phyloP scores from a whole-genome alignment of 129 eudicot species.

The Saussurea involucrata region DNA sequence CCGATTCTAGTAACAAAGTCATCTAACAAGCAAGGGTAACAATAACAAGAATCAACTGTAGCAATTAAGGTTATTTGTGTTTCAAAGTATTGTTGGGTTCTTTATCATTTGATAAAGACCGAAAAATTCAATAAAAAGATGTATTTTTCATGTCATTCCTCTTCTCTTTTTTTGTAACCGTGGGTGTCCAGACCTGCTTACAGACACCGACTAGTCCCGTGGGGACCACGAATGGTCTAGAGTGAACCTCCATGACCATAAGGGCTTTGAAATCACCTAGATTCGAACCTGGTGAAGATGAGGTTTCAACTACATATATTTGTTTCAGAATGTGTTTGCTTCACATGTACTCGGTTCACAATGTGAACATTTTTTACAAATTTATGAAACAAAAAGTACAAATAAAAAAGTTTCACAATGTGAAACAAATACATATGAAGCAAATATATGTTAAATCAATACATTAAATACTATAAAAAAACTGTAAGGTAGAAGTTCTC shows the following conservation, averaged over 20 bases:
- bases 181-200: background rate
- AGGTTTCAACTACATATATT: background rate
- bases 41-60: slow-evolving; percentile 11
- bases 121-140: slow-evolving; percentile 9
- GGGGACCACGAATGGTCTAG: background rate
- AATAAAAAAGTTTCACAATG: too few species aligned
- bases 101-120: slow-evolving; percentile 44
- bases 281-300: background rate
- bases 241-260: background rate
- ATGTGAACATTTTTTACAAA: too few species aligned
- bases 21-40: slow-evolving; percentile 27
- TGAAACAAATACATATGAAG: too few species aligned
- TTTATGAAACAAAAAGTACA: too few species aligned
- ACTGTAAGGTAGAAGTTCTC: too few species aligned
- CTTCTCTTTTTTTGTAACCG: background rate
- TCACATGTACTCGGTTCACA: too few species aligned
- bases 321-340: too few species aligned
- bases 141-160: slow-evolving; percentile 16
- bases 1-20: slow-evolving; percentile 79
- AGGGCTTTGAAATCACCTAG: background rate
- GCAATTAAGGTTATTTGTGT: background rate
- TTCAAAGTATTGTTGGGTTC: slow-evolving; percentile 19
- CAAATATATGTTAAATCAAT: too few species aligned
- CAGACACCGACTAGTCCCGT: background rate
- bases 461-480: too few species aligned